Conservation (phyloP, 768 basidiomycete species). For the Tylopilus vinaceipallidus region DNA sequence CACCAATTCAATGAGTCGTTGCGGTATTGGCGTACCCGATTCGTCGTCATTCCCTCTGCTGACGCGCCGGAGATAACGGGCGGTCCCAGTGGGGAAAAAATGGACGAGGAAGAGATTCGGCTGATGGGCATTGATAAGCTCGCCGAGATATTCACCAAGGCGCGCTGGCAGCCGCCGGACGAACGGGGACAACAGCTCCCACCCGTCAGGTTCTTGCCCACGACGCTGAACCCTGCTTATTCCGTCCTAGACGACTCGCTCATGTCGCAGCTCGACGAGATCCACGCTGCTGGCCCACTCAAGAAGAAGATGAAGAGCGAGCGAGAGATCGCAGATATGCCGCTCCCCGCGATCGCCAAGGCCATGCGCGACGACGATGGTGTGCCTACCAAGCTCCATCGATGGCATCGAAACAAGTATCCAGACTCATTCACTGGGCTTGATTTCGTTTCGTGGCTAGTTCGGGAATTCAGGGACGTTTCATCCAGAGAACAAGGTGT, state of each 20-base stretch:
- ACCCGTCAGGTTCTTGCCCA: constrained; percentile 76
- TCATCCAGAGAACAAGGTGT: constrained; percentile 76
- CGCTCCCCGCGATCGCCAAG: constrained; percentile 64
- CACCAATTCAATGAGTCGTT: constrained; percentile 77
- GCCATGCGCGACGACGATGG: constrained; percentile 86
- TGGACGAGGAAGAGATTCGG: constrained; percentile 85
- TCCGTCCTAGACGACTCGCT: constrained; percentile 78
- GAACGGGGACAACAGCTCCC: constrained; percentile 42
- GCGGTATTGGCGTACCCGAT: constrained; percentile 92
- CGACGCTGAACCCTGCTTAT: constrained; percentile 78
- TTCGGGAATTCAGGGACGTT: constrained; percentile 88
- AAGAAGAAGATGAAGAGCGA: constrained; percentile 82
- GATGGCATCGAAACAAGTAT: constrained; percentile 76
- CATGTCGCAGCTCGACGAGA: constrained; percentile 76
- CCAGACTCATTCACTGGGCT: constrained; percentile 85
- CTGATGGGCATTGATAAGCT: constrained; percentile 90
- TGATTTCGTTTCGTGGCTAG: constrained; percentile 89
- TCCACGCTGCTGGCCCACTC: constrained; percentile 71
- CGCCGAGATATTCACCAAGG: constrained; percentile 81
- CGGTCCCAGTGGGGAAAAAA: constrained; percentile 66
- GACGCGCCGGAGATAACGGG: constrained; percentile 57
- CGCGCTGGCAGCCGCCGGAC: constrained; percentile 68
- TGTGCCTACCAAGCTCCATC: constrained; percentile 77
- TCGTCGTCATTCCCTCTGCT: constrained; percentile 85
- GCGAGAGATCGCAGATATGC: constrained; percentile 65